A percentile compares a stretch with the other conserved stretches of the same genome.
Evolutionary conservation across 75 land plant genomes (phyloP).

Genomic region (Ceratopteris richardii): DNA sequence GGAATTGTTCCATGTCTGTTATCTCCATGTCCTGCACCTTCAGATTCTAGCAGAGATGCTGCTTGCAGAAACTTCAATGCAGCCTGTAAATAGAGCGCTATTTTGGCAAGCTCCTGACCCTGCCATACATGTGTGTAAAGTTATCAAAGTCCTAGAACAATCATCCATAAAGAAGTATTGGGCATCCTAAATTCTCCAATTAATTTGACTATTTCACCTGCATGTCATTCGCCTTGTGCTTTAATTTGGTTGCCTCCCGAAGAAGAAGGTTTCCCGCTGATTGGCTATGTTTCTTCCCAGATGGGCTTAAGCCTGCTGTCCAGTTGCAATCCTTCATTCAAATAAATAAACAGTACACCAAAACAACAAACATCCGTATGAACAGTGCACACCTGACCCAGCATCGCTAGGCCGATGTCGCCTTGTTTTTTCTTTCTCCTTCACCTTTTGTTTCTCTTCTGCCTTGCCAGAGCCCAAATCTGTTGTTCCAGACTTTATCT

Average conservation of each 20-base stretch:
- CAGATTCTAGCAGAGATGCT: slow-evolving; percentile 68
- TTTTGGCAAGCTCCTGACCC: slow-evolving; percentile 43
- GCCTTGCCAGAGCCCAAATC: slow-evolving; percentile 7
- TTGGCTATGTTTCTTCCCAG: slow-evolving; percentile 44
- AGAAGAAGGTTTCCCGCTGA: slow-evolving; percentile 26
- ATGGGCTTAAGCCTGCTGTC: slow-evolving; percentile 44
- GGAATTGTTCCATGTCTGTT: slow-evolving; percentile 28
- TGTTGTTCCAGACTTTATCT: background rate
- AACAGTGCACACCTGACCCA: slow-evolving; percentile 1
- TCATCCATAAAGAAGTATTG: background rate
- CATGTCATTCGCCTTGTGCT: slow-evolving; percentile 75
- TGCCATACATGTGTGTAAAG: slow-evolving; percentile 11
- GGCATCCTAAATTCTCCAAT: no score
- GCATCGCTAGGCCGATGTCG: slow-evolving; percentile 22
- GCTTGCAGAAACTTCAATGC: slow-evolving; percentile 83
- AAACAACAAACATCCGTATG: no score
- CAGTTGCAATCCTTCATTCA: background rate
- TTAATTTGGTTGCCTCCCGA: slow-evolving; percentile 77
- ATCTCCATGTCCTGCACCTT: slow-evolving; percentile 44
- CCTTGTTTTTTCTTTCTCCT: slow-evolving; percentile 20
- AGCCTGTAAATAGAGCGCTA: slow-evolving; percentile 68
- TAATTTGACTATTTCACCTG: slow-evolving; percentile 43
- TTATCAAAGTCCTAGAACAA: background rate
- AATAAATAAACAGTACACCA: no score
- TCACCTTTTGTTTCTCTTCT: slow-evolving; percentile 12